phyloP scores from a whole-genome alignment of 441 rosid genomes.

The Aleurites moluccanus region DNA sequence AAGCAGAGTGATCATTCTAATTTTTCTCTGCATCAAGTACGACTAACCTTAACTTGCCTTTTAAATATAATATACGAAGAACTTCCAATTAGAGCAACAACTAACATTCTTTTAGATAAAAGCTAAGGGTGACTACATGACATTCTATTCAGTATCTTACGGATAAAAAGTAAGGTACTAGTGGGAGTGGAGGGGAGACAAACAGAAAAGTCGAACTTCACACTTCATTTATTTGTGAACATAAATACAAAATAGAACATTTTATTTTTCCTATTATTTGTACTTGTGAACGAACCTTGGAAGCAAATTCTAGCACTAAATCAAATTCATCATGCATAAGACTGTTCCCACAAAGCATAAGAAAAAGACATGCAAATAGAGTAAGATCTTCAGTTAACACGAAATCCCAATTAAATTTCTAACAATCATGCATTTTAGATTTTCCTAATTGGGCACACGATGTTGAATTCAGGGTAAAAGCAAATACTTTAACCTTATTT shows the following conservation, averaged over 20 bases:
- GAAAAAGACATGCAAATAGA: neutral
- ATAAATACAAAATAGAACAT: too few species aligned
- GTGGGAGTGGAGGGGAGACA: too few species aligned
- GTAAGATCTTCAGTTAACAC: neutral
- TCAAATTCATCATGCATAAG: neutral
- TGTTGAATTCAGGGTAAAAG: neutral
- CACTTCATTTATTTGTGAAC: too few species aligned
- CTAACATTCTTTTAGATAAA: too few species aligned
- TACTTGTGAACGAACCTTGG: too few species aligned
- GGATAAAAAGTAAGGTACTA: too few species aligned
- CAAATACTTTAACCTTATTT: neutral
- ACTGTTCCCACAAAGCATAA: neutral
- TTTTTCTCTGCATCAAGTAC: neutral
- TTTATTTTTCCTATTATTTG: too few species aligned
- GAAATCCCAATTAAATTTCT: constrained; percentile 7
- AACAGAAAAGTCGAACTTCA: too few species aligned
- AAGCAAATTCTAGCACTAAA: neutral
- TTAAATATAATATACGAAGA: neutral
- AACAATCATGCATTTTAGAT: neutral
- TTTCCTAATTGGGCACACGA: neutral
- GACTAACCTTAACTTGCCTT: neutral
- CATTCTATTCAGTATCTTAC: too few species aligned
- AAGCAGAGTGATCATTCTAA: neutral
- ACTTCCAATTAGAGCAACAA: too few species aligned
- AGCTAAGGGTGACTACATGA: too few species aligned